Conservation (phyloP, 2,329 filamentous ascomycete genomes). For the Fusarium falciforme region DNA sequence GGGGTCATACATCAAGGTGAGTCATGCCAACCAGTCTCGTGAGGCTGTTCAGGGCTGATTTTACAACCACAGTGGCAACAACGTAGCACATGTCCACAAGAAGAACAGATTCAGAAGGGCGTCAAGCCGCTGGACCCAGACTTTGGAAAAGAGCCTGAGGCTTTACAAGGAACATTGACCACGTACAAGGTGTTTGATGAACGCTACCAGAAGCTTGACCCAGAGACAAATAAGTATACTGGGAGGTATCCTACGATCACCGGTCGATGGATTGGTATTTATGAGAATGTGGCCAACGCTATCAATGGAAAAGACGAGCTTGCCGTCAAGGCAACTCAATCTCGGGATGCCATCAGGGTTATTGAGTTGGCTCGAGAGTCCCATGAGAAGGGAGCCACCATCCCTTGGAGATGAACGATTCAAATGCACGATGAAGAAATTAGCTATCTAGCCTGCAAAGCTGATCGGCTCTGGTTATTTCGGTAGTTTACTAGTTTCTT, state of each 20-base stretch:
- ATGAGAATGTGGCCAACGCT: conserved; percentile 53
- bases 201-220: conserved; percentile 45
- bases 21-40: background rate
- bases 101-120: conserved; percentile 33
- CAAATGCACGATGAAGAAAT: background rate
- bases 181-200: conserved; percentile 52
- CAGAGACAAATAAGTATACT: conserved; percentile 47
- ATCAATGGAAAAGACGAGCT: conserved; percentile 53
- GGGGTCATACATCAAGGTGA: conserved; percentile 35
- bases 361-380: conserved; percentile 55
- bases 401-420: conserved; percentile 41
- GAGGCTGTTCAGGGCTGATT: conserved; percentile 33
- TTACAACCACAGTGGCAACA: conserved; percentile 61
- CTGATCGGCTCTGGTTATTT: too few relatives aligned
- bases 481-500: background rate
- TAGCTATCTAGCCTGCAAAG: background rate
- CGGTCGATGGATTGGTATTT: conserved; percentile 54
- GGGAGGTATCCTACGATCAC: conserved; percentile 53
- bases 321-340: conserved; percentile 52
- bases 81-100: conserved; percentile 49
- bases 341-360: conserved; percentile 52
- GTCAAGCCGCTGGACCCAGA: conserved; percentile 22
- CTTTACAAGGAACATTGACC: conserved; percentile 44
- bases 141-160: conserved; percentile 35
- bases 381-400: conserved; percentile 46